Evolutionary conservation across 1,284 basidiomycete genomes (phyloP).

Genomic region (Cutaneotrichosporon sp.): DNA sequence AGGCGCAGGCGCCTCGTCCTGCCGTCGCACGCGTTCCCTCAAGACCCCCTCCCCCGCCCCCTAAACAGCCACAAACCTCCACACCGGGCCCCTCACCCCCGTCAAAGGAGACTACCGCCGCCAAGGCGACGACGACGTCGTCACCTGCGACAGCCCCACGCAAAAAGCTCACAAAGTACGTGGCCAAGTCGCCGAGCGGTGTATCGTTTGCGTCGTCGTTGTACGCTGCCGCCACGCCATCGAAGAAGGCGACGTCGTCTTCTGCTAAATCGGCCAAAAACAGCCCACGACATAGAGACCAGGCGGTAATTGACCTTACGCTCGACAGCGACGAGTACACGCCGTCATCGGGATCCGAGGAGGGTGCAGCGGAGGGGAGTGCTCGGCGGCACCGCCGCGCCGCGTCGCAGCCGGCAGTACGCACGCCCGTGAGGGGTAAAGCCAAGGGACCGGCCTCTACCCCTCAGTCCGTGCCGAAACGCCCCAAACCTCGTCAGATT

Average conservation of each 20-base stretch:
- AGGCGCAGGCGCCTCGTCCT: no score
- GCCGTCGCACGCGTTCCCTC: no score
- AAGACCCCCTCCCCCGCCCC: no score
- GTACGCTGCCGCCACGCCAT: neutral
- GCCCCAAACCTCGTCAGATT: no score
- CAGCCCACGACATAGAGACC: neutral
- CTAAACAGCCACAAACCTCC: no score
- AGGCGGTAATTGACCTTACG: conserved; percentile 11
- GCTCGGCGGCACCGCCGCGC: neutral
- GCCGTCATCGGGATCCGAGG: neutral
- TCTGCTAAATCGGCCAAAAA: neutral
- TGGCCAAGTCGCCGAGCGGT: neutral
- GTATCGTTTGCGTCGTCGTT: neutral
- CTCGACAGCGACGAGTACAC: conserved; percentile 8
- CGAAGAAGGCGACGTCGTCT: neutral
- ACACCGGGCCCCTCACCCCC: no score
- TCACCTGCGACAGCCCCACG: neutral
- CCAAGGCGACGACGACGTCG: neutral
- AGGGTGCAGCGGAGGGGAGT: neutral
- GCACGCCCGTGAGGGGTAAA: no score
- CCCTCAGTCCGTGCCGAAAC: neutral
- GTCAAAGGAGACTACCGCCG: neutral
- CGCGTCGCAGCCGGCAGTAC: no score
- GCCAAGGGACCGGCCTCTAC: neutral
- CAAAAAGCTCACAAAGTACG: conserved; percentile 1